Conservation (phyloP, 116 monocot species). For the Zostera marina region DNA sequence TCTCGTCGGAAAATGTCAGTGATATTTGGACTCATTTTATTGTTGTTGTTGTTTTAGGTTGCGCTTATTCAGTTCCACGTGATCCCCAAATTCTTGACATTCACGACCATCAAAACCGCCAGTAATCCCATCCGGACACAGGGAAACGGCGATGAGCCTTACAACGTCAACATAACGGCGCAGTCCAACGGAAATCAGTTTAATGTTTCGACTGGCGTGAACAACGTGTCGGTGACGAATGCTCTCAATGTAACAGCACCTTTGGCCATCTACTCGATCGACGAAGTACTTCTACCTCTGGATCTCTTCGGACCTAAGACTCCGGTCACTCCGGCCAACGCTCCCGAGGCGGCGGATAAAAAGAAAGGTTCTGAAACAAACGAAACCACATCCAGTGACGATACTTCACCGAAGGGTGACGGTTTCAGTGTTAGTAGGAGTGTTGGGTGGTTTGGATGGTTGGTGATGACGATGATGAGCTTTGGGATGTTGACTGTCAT, state of each 20-base stretch:
- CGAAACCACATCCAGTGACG: background rate
- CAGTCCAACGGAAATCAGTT: constrained; percentile 2
- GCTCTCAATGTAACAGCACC: constrained; percentile 43
- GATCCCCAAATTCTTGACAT: constrained; percentile 24
- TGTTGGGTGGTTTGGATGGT: constrained; percentile 1
- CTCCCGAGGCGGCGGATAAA: constrained; percentile 13
- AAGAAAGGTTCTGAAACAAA: background rate
- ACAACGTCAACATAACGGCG: constrained; percentile 29
- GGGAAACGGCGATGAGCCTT: constrained; percentile 18
- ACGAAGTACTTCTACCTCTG: constrained; percentile 41
- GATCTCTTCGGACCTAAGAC: constrained; percentile 40
- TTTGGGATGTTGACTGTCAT: background rate
- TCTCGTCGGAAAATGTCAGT: background rate
- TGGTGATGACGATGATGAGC: background rate
- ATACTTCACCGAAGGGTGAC: background rate
- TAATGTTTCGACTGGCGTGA: constrained; percentile 67
- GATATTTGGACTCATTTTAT: background rate
- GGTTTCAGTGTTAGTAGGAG: background rate
- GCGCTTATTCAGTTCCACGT: constrained; percentile 30
- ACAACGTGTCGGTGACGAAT: constrained; percentile 19
- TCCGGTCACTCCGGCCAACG: constrained; percentile 19
- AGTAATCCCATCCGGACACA: constrained; percentile 48
- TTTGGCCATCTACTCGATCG: constrained; percentile 56
- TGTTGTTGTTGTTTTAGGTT: background rate
- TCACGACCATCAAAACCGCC: constrained; percentile 23